Percentiles rank a stretch among this genome's conserved stretches.
These are phyloP conservation scores for Termitomyces bulborhizus DNA, from an alignment of 768 basidiomycete species.

Conservation along the genomic window DNA sequence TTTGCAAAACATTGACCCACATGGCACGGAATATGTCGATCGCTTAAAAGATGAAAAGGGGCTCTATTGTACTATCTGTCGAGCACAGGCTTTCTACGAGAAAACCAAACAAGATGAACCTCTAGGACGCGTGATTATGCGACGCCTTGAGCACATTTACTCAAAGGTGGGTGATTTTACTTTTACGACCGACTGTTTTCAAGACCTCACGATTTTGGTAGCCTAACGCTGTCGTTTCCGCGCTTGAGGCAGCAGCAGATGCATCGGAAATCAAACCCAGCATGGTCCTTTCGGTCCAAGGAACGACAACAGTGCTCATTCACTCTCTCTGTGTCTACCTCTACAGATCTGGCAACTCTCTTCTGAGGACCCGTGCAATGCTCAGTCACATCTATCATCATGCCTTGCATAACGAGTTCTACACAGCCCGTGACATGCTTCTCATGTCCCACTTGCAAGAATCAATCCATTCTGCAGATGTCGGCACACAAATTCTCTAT, in stretches of 20 bases:
- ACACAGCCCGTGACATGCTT: slow-evolving; percentile 96
- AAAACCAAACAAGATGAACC: slow-evolving; percentile 70
- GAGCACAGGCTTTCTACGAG: slow-evolving; percentile 90
- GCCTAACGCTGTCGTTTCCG: slow-evolving; percentile 91
- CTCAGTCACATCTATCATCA: slow-evolving; percentile 97
- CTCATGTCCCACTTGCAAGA: slow-evolving; percentile 99
- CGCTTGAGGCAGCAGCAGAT: slow-evolving; percentile 70
- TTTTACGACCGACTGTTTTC: no score
- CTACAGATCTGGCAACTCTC: slow-evolving; percentile 86
- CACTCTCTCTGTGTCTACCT: slow-evolving; percentile 87
- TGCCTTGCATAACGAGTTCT: slow-evolving; percentile 93
- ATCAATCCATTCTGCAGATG: slow-evolving; percentile 92
- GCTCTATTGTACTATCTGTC: slow-evolving; percentile 89
- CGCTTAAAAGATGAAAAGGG: slow-evolving; percentile 93
- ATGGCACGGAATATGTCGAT: slow-evolving; percentile 98
- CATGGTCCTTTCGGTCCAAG: slow-evolving; percentile 50
- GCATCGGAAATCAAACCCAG: slow-evolving; percentile 53
- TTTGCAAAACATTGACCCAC: slow-evolving; percentile 96
- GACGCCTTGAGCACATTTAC: slow-evolving; percentile 95
- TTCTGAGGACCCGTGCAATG: slow-evolving; percentile 95
- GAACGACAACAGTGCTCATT: slow-evolving; percentile 69
- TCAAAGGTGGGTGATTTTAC: slow-evolving; percentile 63
- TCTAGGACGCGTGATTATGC: slow-evolving; percentile 85
- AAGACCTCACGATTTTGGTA: slow-evolving; percentile 24
- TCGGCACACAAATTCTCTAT: slow-evolving; percentile 95